phyloP scores from a whole-genome alignment of 1,139 yeast species.

The Taphrina deformans region DNA sequence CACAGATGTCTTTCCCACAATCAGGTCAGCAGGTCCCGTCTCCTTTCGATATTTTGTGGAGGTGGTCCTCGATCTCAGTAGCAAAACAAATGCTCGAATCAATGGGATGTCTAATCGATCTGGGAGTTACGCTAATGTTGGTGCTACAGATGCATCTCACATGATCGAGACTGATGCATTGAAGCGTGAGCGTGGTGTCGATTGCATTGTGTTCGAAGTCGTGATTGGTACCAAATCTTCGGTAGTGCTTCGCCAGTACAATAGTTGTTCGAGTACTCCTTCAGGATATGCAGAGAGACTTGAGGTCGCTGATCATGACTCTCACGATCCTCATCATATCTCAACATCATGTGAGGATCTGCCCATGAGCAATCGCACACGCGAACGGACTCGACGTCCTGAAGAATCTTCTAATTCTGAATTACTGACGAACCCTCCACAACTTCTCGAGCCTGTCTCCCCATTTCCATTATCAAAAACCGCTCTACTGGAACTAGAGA shows the following conservation, averaged over 20 bases:
- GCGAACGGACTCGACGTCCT: background rate
- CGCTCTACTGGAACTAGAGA: background rate
- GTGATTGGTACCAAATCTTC: conserved; percentile 21
- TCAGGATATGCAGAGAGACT: background rate
- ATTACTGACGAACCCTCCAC: background rate
- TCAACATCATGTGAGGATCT: no score
- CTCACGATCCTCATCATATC: no score
- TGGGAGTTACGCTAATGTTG: background rate
- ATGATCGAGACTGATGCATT: conserved; percentile 23
- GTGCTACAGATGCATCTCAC: background rate
- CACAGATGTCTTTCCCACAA: conserved; percentile 82
- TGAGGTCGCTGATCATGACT: no score
- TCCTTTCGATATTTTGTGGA: conserved; percentile 78
- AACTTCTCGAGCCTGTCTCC: background rate
- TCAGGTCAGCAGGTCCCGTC: conserved; percentile 70
- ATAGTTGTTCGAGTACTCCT: background rate
- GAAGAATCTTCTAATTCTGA: background rate
- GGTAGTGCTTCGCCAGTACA: background rate
- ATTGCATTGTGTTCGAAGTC: conserved; percentile 27
- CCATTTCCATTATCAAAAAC: background rate
- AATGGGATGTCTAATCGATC: background rate
- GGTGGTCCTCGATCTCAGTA: conserved; percentile 69
- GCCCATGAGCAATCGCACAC: background rate
- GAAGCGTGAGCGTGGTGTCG: conserved; percentile 22
- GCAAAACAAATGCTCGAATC: conserved; percentile 42